Evolutionary conservation across 2,329 filamentous ascomycete genomes (phyloP), one percentile per base, ranked within the genome.

Genomic region (Alternaria postmessia): DNA sequence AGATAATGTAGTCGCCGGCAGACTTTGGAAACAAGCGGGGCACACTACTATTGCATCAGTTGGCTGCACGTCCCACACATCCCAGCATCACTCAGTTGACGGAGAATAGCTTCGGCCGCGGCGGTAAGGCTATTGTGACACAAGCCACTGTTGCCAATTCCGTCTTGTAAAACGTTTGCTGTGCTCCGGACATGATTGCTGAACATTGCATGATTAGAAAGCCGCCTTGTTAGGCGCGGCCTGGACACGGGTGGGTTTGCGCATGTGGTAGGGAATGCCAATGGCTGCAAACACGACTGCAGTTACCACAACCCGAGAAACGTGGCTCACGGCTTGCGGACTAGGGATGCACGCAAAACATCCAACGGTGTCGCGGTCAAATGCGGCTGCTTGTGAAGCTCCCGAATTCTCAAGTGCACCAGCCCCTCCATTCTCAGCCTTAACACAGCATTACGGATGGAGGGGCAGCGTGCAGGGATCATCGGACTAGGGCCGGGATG

Each of bases 1-100:
- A 69, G 73, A 75, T 76, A 76, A 78, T 73, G 72, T 68, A 67
- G 63, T 65, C 68, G 71, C 71, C 69, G 70, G 72, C 69, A 72
- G 69, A 68, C 70, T 74, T 69, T 72, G 70, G 69, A 72, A 68
- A 61, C 59, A 66, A 67, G 70, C 64, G 74, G 67, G 71, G 74
- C 69, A 72, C 70, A 67, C 59, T 62, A 64, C 61, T 41, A 65
- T 70, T 67, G 67, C 68, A 68, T 71, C 67, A 68, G 64, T 64
- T 20, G 61, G 59, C 67, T 66, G 65, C 67, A 65, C 65, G 65
- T 64, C 56, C 66, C 69, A 62, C 44, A 53, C 36, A 57, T 57
- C 41, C 57, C 57, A 60, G 53, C 57, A 60, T 51, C 46, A 47
- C 47, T 28, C 39, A 46, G 54, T 24, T 55, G 32, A 55, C 57